Percentiles rank a stretch among this genome's conserved stretches.
These are phyloP conservation scores for Prunus campanulata DNA, from an alignment of 306 rosid species.

Conservation along the genomic window DNA sequence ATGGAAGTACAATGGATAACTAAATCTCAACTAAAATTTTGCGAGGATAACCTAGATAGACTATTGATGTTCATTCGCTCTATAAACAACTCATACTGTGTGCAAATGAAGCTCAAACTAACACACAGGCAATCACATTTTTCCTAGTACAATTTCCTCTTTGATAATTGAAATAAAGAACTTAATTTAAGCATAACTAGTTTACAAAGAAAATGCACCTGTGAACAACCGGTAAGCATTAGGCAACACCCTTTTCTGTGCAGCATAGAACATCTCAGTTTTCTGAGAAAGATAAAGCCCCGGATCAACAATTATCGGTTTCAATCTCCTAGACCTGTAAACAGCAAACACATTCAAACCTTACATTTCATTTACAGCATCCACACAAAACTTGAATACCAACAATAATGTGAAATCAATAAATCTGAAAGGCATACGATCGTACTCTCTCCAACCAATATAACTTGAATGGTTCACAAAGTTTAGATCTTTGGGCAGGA, in stretches of 20 bases:
- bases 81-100: not conserved
- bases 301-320: slow-evolving; percentile 84
- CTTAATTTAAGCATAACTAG: not conserved
- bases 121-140: not conserved
- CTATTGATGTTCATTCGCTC: not conserved
- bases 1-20: not conserved
- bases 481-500: slow-evolving; percentile 81
- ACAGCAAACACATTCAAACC: slow-evolving; percentile 11
- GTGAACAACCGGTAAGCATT: slow-evolving; percentile 72
- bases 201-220: slow-evolving; percentile 40
- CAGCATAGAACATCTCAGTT: slow-evolving; percentile 81
- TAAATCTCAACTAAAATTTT: not conserved
- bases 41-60: not conserved
- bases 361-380: slow-evolving; percentile 13
- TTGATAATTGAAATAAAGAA: slow-evolving; percentile 12
- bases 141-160: not conserved
- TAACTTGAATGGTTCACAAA: slow-evolving; percentile 90
- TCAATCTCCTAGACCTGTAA: slow-evolving; percentile 67
- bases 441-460: slow-evolving; percentile 98
- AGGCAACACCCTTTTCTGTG: slow-evolving; percentile 91
- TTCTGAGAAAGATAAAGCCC: slow-evolving; percentile 89
- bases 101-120: slow-evolving; percentile 4
- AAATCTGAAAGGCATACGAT: slow-evolving; percentile 3
- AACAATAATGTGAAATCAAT: not conserved
- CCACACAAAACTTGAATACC: not conserved